Percentiles rank a stretch among this genome's conserved stretches.
phyloP scores from a whole-genome alignment of 768 basidiomycete genomes.

The Tricholomella constricta region DNA sequence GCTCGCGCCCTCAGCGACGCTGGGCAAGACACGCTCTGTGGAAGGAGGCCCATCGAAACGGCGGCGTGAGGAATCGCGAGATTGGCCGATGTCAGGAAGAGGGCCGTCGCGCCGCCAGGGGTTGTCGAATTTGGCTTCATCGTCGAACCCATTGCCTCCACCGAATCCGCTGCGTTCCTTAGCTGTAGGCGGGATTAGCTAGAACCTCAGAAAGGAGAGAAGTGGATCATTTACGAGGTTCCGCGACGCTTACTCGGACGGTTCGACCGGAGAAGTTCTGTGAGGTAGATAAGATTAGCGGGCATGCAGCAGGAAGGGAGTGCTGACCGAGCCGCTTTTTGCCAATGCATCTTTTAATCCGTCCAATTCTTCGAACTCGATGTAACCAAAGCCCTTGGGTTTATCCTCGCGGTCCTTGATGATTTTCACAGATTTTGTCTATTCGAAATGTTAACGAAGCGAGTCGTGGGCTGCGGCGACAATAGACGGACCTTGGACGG shows the following conservation, averaged over 20 bases:
- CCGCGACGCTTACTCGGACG: constrained; percentile 92
- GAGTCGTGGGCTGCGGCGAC: not conserved
- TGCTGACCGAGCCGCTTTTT: constrained; percentile 67
- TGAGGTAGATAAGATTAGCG: constrained; percentile 2
- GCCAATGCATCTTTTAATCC: constrained; percentile 82
- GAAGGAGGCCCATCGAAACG: constrained; percentile 60
- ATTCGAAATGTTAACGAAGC: constrained; percentile 1
- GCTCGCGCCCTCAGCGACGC: constrained; percentile 57
- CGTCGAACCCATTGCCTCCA: constrained; percentile 48
- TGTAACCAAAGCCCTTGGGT: constrained; percentile 97
- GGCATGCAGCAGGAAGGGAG: not conserved
- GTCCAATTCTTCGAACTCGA: constrained; percentile 90
- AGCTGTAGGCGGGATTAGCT: constrained; percentile 44
- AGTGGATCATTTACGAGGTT: constrained; percentile 72
- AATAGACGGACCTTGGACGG: constrained; percentile 52
- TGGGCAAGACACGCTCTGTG: constrained; percentile 43
- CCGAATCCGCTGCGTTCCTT: constrained; percentile 71
- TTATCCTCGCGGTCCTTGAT: constrained; percentile 93
- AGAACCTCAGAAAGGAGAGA: not conserved
- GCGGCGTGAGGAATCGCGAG: constrained; percentile 65
- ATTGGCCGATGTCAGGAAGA: constrained; percentile 65
- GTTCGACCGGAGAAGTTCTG: constrained; percentile 77
- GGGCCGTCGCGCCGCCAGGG: constrained; percentile 91
- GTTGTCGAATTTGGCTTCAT: constrained; percentile 79
- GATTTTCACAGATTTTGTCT: constrained; percentile 88